Percentiles rank a stretch among this genome's conserved stretches.
Evolutionary conservation across 1,284 basidiomycete species (phyloP).

Genomic region (Leccinum subfulvum): DNA sequence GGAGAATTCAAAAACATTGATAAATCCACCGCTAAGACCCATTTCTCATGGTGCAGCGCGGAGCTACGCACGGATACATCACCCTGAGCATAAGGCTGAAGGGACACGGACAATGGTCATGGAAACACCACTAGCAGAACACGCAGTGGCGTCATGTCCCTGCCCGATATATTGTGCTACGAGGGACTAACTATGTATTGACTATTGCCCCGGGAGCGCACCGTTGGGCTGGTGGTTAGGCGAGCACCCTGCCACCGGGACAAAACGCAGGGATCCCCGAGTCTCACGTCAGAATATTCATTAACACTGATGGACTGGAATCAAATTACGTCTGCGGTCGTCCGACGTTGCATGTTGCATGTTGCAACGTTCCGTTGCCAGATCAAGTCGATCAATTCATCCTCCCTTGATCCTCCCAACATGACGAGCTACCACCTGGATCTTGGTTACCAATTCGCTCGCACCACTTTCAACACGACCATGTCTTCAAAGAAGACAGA

Average conservation of each 20-base stretch:
- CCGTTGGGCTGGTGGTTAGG: constrained; percentile 1
- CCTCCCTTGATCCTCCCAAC: background rate
- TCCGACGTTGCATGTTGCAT: background rate
- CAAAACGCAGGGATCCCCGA: background rate
- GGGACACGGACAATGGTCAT: constrained; percentile 2
- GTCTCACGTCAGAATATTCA: background rate
- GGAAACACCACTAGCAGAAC: constrained; percentile 15
- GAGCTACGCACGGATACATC: constrained; percentile 19
- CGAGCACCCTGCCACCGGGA: background rate
- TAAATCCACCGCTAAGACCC: constrained; percentile 1
- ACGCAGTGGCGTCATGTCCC: constrained; percentile 28
- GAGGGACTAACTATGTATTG: background rate
- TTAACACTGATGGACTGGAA: constrained; percentile 1
- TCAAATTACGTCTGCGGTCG: background rate
- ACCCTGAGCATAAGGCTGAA: constrained; percentile 23
- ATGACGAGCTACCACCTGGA: background rate
- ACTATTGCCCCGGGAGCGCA: constrained; percentile 14
- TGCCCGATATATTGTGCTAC: constrained; percentile 3
- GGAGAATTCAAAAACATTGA: background rate
- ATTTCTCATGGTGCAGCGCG: constrained; percentile 22
- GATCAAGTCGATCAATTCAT: constrained; percentile 3
- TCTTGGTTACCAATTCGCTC: constrained; percentile 3
- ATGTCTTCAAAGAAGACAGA: background rate
- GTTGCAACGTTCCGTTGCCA: constrained; percentile 1
- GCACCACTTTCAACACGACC: background rate